These are phyloP conservation scores for Euphrasia arctica DNA, from an alignment of 305 asterid species.

Conservation along the genomic window DNA sequence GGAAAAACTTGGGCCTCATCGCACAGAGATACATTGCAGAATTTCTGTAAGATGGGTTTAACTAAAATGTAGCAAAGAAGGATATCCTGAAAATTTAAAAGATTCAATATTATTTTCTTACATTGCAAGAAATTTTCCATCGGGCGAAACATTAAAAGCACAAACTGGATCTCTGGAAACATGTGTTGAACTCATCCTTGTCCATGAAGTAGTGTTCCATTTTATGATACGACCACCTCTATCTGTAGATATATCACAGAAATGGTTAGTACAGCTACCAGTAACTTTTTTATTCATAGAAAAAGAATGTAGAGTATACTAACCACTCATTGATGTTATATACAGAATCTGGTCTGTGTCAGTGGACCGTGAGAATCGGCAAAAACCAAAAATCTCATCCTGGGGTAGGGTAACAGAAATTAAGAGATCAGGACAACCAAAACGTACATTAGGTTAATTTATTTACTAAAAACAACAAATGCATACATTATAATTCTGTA, in stretches of 20 bases:
- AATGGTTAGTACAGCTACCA: constrained; percentile 20
- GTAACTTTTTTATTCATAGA: constrained; percentile 15
- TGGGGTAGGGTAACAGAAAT: constrained; percentile 32
- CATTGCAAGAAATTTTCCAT: constrained; percentile 86
- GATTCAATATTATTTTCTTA: constrained; percentile 35
- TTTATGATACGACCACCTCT: constrained; percentile 62
- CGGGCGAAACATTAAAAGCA: constrained; percentile 79
- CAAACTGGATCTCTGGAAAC: constrained; percentile 44
- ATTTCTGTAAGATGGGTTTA: not conserved
- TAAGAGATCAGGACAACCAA: constrained; percentile 9
- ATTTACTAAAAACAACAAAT: constrained; percentile 18
- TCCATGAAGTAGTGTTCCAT: constrained; percentile 74
- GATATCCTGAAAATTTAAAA: constrained; percentile 8
- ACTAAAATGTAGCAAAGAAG: constrained; percentile 14
- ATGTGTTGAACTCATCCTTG: constrained; percentile 58
- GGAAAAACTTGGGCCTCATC: not conserved
- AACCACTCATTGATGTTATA: constrained; percentile 61
- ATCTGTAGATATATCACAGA: constrained; percentile 35
- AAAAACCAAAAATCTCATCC: constrained; percentile 63
- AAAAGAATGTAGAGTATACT: constrained; percentile 27
- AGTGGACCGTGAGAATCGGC: constrained; percentile 62
- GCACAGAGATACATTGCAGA: not conserved
- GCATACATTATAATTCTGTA: constrained; percentile 7
- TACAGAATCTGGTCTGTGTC: constrained; percentile 62
- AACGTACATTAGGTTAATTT: constrained; percentile 1